phyloP scores from a whole-genome alignment of 768 basidiomycete species.

The Exsudoporus frostii region DNA sequence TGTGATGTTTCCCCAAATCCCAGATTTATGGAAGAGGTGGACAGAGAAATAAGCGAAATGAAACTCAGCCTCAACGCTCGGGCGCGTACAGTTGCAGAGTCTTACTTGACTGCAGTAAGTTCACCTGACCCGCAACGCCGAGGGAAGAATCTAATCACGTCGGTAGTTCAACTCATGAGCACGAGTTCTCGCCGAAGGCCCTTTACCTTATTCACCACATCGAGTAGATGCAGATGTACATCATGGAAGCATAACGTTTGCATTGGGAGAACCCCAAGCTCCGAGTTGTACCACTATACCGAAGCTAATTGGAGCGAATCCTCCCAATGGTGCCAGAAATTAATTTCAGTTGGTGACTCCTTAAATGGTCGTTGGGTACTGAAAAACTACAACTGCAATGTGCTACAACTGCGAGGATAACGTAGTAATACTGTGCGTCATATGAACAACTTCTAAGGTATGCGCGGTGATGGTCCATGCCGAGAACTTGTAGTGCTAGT shows the following conservation, averaged over 20 bases:
- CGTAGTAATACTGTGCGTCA: constrained; percentile 15
- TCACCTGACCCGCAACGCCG: background rate
- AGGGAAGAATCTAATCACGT: constrained; percentile 4
- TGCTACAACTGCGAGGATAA: constrained; percentile 23
- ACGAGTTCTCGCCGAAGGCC: background rate
- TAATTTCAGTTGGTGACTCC: constrained; percentile 5
- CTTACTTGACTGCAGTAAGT: constrained; percentile 87
- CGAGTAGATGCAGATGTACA: constrained; percentile 19
- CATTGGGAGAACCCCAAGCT: constrained; percentile 2
- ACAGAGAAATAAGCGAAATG: constrained; percentile 99
- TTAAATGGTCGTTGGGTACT: constrained; percentile 4
- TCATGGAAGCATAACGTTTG: constrained; percentile 8
- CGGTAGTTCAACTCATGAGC: constrained; percentile 27
- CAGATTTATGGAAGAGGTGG: constrained; percentile 99
- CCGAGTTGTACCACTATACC: constrained; percentile 18
- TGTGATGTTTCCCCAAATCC: background rate
- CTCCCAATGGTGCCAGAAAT: background rate
- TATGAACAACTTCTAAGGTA: constrained; percentile 19
- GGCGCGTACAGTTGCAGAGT: constrained; percentile 96
- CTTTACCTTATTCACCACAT: constrained; percentile 12
- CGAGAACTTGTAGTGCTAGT: constrained; percentile 15
- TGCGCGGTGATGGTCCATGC: constrained; percentile 26
- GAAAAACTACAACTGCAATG: constrained; percentile 17
- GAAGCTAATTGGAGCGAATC: background rate
- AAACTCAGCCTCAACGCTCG: constrained; percentile 95